Evolutionary conservation across 2,329 filamentous ascomycete genomes (phyloP), one percentile per base, ranked within the genome.

Genomic region (Penicillium sp.): DNA sequence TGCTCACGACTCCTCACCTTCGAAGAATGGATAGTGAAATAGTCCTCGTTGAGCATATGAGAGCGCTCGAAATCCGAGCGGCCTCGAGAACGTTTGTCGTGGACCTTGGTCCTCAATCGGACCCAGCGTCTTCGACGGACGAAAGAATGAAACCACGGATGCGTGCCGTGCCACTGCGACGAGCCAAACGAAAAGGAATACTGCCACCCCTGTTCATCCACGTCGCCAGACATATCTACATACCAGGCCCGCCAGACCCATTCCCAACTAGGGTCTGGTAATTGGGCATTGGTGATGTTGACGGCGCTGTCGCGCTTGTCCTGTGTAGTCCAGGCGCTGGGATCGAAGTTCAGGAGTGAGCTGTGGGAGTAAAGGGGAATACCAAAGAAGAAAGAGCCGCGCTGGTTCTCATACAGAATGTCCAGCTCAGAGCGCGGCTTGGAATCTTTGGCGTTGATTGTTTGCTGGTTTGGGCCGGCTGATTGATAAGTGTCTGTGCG

Each of bases 181-280:
- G 78, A 81, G 54, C 75, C 74, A 64, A 97, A 98, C 55, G 87
- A 85, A 65, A 96, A 89, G 13, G 88, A 93, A 69, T 98, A 98
- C 65, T 95, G 86, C 93, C 93, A 98, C 3, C 93, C 93, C 52
- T 91, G 87, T 52, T 91, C 85, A 61, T 97, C 93, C 9, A 87
- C 82, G 49, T 86, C 85, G 2, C 85, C 80, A n/a, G 74, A 91
- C 88, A 78, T 88, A 73, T 86, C 82, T 24, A 85, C 82, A 63
- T 85, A 85, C 82, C 82, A 86, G 32, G 76, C 77, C 63, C 78
- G 78, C 82, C 82, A 86, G 8, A 76, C 82, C 93, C 93, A 98
- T 64, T 88, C 83, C 93, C 93, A 98, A 52, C 85, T 88, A 5
- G 93, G 93, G 64, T 98, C 93, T 0, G 93, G 93, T 1, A 95